These are phyloP conservation scores for Adiantum capillusveneris DNA, from an alignment of 75 land plant species.

Conservation along the genomic window DNA sequence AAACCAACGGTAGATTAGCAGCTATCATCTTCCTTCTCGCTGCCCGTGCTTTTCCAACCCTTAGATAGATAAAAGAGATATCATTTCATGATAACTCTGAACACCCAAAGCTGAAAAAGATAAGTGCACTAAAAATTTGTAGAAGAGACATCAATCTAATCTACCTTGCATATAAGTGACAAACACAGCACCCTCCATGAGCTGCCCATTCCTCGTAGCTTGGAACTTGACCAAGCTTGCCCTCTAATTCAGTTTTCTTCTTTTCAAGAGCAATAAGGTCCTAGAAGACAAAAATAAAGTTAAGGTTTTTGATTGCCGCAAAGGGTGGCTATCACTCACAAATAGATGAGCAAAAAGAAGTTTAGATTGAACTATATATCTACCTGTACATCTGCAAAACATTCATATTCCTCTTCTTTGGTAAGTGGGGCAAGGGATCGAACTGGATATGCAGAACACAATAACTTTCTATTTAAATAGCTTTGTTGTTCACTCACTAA, in stretches of 20 bases:
- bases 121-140: too few species aligned
- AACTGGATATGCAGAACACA: too few species aligned
- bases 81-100: too few species aligned
- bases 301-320: too few species aligned
- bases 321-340: too few species aligned
- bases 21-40: conserved; percentile 30
- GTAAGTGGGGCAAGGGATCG: not conserved
- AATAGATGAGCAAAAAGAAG: too few species aligned
- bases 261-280: conserved; percentile 15
- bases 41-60: conserved; percentile 26
- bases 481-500: too few species aligned
- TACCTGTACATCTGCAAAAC: conserved; percentile 4
- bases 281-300: too few species aligned
- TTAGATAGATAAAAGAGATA: not conserved
- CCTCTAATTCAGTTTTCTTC: conserved; percentile 13
- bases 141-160: too few species aligned
- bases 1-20: conserved; percentile 16
- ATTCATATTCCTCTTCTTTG: not conserved
- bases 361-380: too few species aligned
- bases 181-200: conserved; percentile 13
- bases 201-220: conserved; percentile 24
- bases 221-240: conserved; percentile 18
- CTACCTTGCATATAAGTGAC: conserved; percentile 26
- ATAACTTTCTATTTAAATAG: too few species aligned
- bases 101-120: too few species aligned